A percentile compares a stretch with the other conserved stretches of the same genome.
Conservation (phyloP, 345 rosid species). For the Citrus reticulata region DNA sequence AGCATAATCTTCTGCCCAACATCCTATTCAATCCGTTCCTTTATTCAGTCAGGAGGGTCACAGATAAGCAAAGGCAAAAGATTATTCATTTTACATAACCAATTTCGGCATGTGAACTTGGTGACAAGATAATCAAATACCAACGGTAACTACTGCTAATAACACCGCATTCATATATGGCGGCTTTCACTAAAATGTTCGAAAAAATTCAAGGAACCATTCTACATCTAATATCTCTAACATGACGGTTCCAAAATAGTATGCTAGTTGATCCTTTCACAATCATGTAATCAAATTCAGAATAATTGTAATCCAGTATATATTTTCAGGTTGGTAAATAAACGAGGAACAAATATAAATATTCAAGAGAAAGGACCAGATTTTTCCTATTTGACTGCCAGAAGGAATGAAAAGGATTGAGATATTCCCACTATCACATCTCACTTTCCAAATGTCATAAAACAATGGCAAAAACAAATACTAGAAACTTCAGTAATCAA, state of each 20-base stretch:
- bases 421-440: background rate
- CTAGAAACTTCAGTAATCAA: background rate
- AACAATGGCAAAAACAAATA: background rate
- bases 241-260: background rate
- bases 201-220: background rate
- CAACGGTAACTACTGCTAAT: background rate
- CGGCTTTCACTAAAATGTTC: background rate
- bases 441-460: background rate
- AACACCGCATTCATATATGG: background rate
- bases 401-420: background rate
- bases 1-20: slow-evolving; percentile 66
- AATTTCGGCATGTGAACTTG: background rate
- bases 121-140: background rate
- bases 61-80: slow-evolving; percentile 5
- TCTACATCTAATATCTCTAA: background rate
- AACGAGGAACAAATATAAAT: background rate
- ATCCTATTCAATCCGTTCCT: slow-evolving; percentile 52
- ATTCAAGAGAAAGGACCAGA: background rate
- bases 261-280: background rate
- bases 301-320: background rate
- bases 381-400: background rate
- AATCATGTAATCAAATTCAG: slow-evolving; percentile 5
- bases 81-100: background rate
- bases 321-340: background rate
- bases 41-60: slow-evolving; percentile 16